Evolutionary conservation across 176 grass and related monocot species (phyloP), one percentile per base, ranked within the genome.

Genomic region (Paspalum vaginatum): DNA sequence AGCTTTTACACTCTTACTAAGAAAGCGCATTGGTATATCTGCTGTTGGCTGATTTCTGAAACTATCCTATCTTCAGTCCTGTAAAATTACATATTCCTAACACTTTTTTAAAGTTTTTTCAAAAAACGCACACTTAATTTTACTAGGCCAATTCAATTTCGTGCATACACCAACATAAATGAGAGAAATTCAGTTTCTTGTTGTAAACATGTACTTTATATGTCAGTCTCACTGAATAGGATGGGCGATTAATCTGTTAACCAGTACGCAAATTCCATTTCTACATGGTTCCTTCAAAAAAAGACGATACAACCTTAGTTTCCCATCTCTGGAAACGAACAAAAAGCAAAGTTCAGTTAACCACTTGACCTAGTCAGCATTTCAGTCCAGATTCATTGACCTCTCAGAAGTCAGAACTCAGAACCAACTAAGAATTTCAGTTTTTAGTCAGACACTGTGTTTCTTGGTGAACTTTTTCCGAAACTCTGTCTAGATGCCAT

Each of bases 361-460:
- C 11, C 11, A 59, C 5, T 5, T 27, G 22, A 25, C 11, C 1
- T 32, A 3, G 26, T n/a, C n/a, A n/a, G n/a, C n/a, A n/a, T n/a
- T n/a, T n/a, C n/a, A n/a, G n/a, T n/a, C 11, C 25, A 15, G 24
- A 11, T 50, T 50, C 15, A 50, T 17, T 27, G 22, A 50, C 7
- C 45, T 50, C 24, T 50, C 8, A 7, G n/a, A n/a, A n/a, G n/a
- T n/a, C n/a, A n/a, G n/a, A n/a, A n/a, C 24, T 50, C 8, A 7
- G 16, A 65, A 65, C 9, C 32, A 65, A 6, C 26, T 13, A 63
- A 9, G 7, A 18, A 39, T 37, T 85, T 49, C 78, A 76, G 45
- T 5, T 68, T 60, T 24, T n/a, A 76, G 32, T 59, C 43, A 81
- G 78, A 54, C 38, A 46, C 7, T 51, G 13, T 51, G 26, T 81